Conservation (phyloP, 371 early-diverging fungal species). For the Syncephalastrum sp. region DNA sequence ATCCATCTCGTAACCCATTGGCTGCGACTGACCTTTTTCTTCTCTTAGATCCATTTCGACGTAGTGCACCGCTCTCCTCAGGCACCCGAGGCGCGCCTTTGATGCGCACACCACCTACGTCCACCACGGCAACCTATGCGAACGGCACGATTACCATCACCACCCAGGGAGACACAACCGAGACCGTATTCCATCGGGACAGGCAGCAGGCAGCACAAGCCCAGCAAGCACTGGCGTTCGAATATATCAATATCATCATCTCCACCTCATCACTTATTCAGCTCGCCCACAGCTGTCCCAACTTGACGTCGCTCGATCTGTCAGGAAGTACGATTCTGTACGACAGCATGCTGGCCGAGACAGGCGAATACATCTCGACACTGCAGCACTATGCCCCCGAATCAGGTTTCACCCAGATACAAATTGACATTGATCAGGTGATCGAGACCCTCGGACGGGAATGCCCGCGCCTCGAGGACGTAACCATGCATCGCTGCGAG, state of each 20-base stretch:
- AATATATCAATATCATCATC: conserved; percentile 31
- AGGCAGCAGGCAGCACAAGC: background rate
- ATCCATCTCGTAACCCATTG: too few species aligned
- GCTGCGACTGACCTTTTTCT: too few species aligned
- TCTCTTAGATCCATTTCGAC: too few species aligned
- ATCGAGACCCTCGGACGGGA: conserved; percentile 45
- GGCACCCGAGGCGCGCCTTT: too few species aligned
- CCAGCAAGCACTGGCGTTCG: background rate
- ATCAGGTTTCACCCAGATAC: conserved; percentile 52
- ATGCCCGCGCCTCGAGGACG: conserved; percentile 43
- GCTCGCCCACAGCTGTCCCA: conserved; percentile 47
- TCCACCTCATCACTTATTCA: conserved; percentile 60
- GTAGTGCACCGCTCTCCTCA: too few species aligned
- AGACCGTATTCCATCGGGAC: background rate
- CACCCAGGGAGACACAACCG: too few species aligned
- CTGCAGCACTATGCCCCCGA: conserved; percentile 53
- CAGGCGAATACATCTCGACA: conserved; percentile 60
- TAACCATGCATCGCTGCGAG: conserved; percentile 56
- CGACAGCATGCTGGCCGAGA: conserved; percentile 56
- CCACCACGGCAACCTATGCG: too few species aligned
- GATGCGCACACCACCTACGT: background rate
- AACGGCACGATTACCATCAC: too few species aligned
- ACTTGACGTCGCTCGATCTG: conserved; percentile 48
- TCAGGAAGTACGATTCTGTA: conserved; percentile 45
- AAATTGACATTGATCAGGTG: conserved; percentile 41